These are phyloP conservation scores for Perilla frutescens DNA, from an alignment of 257 asterid species.

Conservation along the genomic window DNA sequence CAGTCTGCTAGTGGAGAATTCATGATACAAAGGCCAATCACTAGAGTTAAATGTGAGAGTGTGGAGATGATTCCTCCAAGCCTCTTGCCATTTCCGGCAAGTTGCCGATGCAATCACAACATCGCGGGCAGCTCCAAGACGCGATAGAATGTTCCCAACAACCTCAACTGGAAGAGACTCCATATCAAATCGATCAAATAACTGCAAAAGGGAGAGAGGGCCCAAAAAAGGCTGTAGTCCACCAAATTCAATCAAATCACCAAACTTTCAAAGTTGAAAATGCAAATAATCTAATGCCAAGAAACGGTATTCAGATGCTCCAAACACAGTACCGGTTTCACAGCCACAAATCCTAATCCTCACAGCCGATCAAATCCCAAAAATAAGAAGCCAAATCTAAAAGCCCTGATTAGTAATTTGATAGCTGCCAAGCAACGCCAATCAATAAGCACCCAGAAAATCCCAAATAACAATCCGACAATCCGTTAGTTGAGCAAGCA, in stretches of 20 bases:
- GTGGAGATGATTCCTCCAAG: conserved; percentile 83
- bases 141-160: conserved; percentile 80
- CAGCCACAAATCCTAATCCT: conserved; percentile 25
- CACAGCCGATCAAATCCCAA: conserved; percentile 33
- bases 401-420: conserved; percentile 12
- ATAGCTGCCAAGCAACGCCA: conserved; percentile 11
- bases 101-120: conserved; percentile 86
- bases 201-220: conserved; percentile 21
- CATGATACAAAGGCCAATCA: conserved; percentile 85
- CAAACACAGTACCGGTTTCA: conserved; percentile 35
- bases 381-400: conserved; percentile 31
- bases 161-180: conserved; percentile 93
- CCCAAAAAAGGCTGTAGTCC: conserved; percentile 32
- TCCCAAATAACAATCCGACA: conserved; percentile 23
- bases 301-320: conserved; percentile 26
- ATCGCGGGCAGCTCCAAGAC: conserved; percentile 83
- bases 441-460: conserved; percentile 13
- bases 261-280: conserved; percentile 22
- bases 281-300: conserved; percentile 35
- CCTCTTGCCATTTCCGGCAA: conserved; percentile 85
- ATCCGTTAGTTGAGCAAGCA: conserved; percentile 22
- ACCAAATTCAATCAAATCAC: conserved; percentile 36
- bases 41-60: conserved; percentile 70
- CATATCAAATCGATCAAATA: conserved; percentile 48
- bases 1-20: conserved; percentile 59